Conservation (phyloP, 108 stramenopile species). For the Cyclotella atomus region DNA sequence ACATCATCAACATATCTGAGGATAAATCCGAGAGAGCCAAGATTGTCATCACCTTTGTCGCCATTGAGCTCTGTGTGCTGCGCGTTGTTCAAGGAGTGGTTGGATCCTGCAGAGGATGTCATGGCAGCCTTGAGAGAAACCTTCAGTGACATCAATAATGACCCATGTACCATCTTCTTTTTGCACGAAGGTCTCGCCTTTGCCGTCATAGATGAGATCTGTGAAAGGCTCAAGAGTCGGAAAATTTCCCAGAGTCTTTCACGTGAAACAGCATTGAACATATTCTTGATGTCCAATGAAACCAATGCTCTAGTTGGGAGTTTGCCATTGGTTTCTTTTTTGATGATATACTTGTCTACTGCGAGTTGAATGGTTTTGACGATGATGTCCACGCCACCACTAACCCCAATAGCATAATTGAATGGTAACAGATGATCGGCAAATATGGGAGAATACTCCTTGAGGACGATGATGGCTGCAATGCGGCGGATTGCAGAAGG, state of each 20-base stretch:
- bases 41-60: background rate
- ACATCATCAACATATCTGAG: background rate
- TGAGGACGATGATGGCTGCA: no score
- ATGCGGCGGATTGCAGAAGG: background rate
- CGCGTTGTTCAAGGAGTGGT: background rate
- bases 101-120: background rate
- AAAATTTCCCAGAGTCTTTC: constrained; percentile 9
- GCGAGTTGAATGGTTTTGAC: background rate
- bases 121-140: background rate
- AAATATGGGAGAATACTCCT: background rate
- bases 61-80: background rate
- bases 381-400: background rate
- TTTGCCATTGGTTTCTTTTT: background rate
- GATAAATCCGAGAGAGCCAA: background rate
- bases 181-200: background rate
- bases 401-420: constrained; percentile 3
- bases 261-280: constrained; percentile 18
- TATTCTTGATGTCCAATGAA: constrained; percentile 20
- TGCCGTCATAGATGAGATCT: background rate
- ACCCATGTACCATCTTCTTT: background rate
- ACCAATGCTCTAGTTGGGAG: constrained; percentile 11
- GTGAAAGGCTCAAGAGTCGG: background rate
- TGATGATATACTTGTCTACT: background rate
- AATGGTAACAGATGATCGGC: background rate
- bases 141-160: background rate